Evolutionary conservation across 2,329 filamentous ascomycete genomes (phyloP).

Genomic region (Lachnellula arida): DNA sequence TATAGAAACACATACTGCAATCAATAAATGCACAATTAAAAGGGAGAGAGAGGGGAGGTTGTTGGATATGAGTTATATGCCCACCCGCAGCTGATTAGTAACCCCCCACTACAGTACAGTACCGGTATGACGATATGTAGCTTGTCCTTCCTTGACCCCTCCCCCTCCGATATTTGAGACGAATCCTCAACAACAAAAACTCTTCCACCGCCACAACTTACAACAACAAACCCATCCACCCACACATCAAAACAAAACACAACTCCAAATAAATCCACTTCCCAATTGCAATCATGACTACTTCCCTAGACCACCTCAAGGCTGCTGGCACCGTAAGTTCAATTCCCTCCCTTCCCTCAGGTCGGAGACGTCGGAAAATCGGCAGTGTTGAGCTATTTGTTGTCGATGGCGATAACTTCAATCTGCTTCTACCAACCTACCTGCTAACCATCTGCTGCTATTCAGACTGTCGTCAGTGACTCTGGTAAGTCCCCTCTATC

Average conservation of each 20-base stretch:
- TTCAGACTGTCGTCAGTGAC: conserved; percentile 89
- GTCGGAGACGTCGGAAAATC: conserved; percentile 11
- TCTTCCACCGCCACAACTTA: conserved; percentile 6
- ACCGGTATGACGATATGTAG: conserved; percentile 7
- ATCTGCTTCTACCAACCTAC: not conserved
- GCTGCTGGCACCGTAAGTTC: conserved; percentile 85
- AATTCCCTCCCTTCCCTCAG: conserved; percentile 20
- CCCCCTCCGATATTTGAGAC: conserved; percentile 1
- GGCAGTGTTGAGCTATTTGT: conserved; percentile 9
- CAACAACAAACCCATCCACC: conserved; percentile 1
- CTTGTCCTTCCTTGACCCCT: not conserved
- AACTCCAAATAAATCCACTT: not conserved
- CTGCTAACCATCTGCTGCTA: conserved; percentile 20
- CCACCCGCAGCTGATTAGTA: conserved; percentile 6
- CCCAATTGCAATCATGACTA: conserved; percentile 57
- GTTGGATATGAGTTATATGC: not conserved
- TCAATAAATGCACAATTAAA: too few species aligned
- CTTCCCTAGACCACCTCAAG: conserved; percentile 95
- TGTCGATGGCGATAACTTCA: conserved; percentile 2
- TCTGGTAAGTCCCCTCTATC: conserved; percentile 60
- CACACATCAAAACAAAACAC: not conserved
- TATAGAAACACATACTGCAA: not conserved
- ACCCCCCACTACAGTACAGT: conserved; percentile 7
- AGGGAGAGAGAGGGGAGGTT: not conserved
- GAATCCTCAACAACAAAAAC: conserved; percentile 14